Base-by-base conservation (phyloP, 345 rosid species). In the Eucalyptus albens region DNA sequence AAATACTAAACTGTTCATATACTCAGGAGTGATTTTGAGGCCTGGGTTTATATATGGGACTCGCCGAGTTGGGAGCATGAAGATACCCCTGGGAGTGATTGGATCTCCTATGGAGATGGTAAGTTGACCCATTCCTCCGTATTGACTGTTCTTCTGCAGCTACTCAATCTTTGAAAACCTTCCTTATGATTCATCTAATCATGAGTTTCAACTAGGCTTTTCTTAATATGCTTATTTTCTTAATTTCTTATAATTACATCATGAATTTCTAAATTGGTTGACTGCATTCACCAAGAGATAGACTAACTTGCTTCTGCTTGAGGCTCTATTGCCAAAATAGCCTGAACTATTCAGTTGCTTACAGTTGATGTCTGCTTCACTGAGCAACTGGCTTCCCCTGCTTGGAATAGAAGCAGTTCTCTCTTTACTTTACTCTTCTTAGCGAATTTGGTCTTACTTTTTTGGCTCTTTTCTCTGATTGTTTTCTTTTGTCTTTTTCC, bases 11-110 rank as follows among this genome's bases (percentile, higher is more conserved):
- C 81, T 69, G 33, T 86, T 86, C 86, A 50, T 86, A 45, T 33
- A 21, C 47, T 47, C 95, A 97, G 99, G 99, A 31, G 94, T 98
- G 90, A 94, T 98, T 87, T 91, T 97, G 93, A 95, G 99, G 91
- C 99, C 99, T 40, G 99, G 99, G 88, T 98, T 97, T 90, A 98
- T 98, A 77, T 92, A 97, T 72, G 99, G 99, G 89, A 96, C 98
- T 88, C 99, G 99, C 42, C 92, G 87, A 42, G 96, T 98, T 90
- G 97, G 99, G 72, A 94, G 93, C 90, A 21, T 96, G 94, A 97
- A 96, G 92, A 56, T 98, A 87, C 99, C 99, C 80, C 95, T 98
- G 37, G 96, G 98, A 51, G 92, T 96, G 11, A 89, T 98, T 91
- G 99, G 99, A 81, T 96, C 95, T 50, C 99, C 99, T 17, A 22